These are phyloP conservation scores for Pyrenula massariospora DNA, from an alignment of 495 filamentous ascomycete genomes.

Conservation along the genomic window DNA sequence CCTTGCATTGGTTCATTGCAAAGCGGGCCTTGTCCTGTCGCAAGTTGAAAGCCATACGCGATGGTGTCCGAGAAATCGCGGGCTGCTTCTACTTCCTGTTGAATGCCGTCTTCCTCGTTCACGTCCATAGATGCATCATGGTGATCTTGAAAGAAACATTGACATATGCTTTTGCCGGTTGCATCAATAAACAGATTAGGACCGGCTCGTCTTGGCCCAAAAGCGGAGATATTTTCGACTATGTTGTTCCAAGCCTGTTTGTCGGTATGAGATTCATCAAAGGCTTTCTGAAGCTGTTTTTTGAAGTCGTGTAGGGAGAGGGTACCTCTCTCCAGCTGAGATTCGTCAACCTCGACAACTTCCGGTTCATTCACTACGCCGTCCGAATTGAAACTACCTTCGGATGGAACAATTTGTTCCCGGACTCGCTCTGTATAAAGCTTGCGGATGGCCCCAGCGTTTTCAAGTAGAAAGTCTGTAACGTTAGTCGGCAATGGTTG, in stretches of 20 bases:
- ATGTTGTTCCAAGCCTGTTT: slow-evolving; percentile 66
- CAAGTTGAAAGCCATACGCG: slow-evolving; percentile 83
- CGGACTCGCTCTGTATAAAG: slow-evolving; percentile 57
- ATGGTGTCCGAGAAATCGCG: slow-evolving; percentile 79
- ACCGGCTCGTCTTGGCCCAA: slow-evolving; percentile 75
- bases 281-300: slow-evolving; percentile 51
- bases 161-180: slow-evolving; percentile 59
- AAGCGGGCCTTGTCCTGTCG: slow-evolving; percentile 79
- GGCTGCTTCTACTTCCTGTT: neutral
- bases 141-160: slow-evolving; percentile 41
- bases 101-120: slow-evolving; percentile 1
- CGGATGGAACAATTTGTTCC: slow-evolving; percentile 17
- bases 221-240: slow-evolving; percentile 73
- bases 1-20: slow-evolving; percentile 93
- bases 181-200: slow-evolving; percentile 85
- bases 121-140: neutral
- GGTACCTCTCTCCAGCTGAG: slow-evolving; percentile 30
- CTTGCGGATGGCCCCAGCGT: slow-evolving; percentile 63
- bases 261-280: slow-evolving; percentile 52
- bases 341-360: slow-evolving; percentile 29
- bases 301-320: slow-evolving; percentile 67
- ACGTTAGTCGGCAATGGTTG: slow-evolving; percentile 66
- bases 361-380: slow-evolving; percentile 20
- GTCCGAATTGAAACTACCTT: slow-evolving; percentile 15
- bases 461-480: slow-evolving; percentile 75